Conservation (phyloP, 257 asterid genomes). For the Eucommia ulmoides region DNA sequence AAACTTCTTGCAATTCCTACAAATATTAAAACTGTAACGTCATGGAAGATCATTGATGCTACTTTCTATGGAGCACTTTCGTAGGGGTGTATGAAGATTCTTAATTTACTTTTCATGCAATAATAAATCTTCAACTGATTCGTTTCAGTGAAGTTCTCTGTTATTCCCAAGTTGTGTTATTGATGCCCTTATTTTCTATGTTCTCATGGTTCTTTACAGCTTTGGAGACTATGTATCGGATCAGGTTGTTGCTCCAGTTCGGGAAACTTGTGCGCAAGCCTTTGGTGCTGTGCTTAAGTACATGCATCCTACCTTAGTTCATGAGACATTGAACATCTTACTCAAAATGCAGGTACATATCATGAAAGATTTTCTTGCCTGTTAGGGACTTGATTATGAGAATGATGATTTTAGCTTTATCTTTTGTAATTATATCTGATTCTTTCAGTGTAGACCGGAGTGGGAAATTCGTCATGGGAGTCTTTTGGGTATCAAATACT, state of each 20-base stretch:
- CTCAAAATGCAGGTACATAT: slow-evolving; percentile 92
- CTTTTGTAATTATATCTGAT: slow-evolving; percentile 42
- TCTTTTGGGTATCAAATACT: slow-evolving; percentile 90
- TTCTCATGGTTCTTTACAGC: slow-evolving; percentile 29
- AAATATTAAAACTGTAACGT: too few relatives aligned
- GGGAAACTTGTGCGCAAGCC: slow-evolving; percentile 99
- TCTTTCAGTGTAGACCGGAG: slow-evolving; percentile 96
- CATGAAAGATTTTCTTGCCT: too few relatives aligned
- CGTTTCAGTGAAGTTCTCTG: neutral
- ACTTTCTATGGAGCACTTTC: too few relatives aligned
- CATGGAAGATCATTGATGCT: too few relatives aligned
- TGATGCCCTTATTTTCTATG: slow-evolving; percentile 3
- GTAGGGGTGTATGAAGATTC: neutral
- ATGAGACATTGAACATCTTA: slow-evolving; percentile 65
- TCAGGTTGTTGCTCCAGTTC: slow-evolving; percentile 99
- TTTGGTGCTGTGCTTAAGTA: slow-evolving; percentile 94
- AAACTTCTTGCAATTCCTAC: too few relatives aligned
- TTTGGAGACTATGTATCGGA: slow-evolving; percentile 98
- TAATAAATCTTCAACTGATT: neutral
- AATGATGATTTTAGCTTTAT: slow-evolving; percentile 12
- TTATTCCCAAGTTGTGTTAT: too few relatives aligned
- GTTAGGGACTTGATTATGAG: too few relatives aligned
- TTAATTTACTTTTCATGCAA: slow-evolving; percentile 2
- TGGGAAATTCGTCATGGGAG: slow-evolving; percentile 99
- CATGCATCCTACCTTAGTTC: slow-evolving; percentile 78